phyloP scores from a whole-genome alignment of 768 basidiomycete species.

The Solioccasus polychromus region DNA sequence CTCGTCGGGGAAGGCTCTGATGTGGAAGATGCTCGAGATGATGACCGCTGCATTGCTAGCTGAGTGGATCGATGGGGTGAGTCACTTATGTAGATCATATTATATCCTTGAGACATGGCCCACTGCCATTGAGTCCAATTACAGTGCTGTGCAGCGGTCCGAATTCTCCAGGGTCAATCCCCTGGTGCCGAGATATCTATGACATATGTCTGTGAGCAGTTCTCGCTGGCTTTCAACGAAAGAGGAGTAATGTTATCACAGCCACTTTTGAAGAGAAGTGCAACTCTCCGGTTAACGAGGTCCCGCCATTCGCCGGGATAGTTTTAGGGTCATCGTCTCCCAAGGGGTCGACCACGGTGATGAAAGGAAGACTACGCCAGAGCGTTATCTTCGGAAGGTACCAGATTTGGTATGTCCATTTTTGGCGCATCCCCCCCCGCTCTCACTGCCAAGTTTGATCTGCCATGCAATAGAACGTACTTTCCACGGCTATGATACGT shows the following conservation, averaged over 20 bases:
- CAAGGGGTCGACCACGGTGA: background rate
- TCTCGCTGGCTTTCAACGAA: background rate
- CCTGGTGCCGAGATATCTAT: background rate
- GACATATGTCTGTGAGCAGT: background rate
- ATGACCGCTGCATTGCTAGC: constrained; percentile 16
- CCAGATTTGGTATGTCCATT: background rate
- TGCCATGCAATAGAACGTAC: background rate
- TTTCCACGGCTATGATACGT: background rate
- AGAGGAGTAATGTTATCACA: too few relatives aligned
- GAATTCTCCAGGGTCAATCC: background rate
- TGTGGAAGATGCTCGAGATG: constrained; percentile 6
- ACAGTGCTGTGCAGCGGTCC: constrained; percentile 1
- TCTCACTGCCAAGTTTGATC: background rate
- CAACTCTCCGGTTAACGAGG: constrained; percentile 4
- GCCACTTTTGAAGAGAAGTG: background rate
- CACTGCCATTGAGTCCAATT: constrained; percentile 2
- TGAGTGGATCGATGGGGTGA: constrained; percentile 9
- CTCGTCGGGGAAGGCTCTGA: constrained; percentile 8
- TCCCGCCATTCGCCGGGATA: background rate
- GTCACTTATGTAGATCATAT: constrained; percentile 9
- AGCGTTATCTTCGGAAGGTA: background rate
- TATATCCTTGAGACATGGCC: constrained; percentile 10
- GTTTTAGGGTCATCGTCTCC: background rate
- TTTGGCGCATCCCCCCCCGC: too few relatives aligned
- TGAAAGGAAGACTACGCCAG: too few relatives aligned